These are phyloP conservation scores for Pseudozyma sp. DNA, from an alignment of 1,284 basidiomycete genomes.

Conservation along the genomic window DNA sequence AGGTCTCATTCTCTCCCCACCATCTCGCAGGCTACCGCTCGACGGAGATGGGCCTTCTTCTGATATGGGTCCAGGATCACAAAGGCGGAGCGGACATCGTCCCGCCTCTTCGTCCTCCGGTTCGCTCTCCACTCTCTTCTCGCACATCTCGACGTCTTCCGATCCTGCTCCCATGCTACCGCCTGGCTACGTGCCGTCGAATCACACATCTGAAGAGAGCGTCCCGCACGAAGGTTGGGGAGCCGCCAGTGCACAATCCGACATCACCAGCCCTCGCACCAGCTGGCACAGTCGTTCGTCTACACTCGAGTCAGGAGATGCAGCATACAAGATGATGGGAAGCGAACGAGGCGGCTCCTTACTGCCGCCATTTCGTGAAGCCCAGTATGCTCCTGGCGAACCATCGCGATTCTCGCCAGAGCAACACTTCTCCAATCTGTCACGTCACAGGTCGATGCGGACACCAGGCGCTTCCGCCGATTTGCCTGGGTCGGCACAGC, in stretches of 20 bases:
- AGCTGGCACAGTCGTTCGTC: slow-evolving; percentile 59
- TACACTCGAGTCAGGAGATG: slow-evolving; percentile 53
- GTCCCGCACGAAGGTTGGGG: slow-evolving; percentile 41
- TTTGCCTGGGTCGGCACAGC: slow-evolving; percentile 20
- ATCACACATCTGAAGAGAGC: slow-evolving; percentile 39
- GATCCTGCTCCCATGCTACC: slow-evolving; percentile 48
- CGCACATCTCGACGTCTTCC: slow-evolving; percentile 47
- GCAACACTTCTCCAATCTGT: slow-evolving; percentile 29
- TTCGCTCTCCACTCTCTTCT: slow-evolving; percentile 46
- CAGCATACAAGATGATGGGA: slow-evolving; percentile 40
- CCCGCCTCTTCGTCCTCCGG: slow-evolving; percentile 46
- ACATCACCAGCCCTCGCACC: slow-evolving; percentile 45
- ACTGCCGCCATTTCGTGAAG: slow-evolving; percentile 37
- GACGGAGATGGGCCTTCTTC: slow-evolving; percentile 39
- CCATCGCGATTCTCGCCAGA: slow-evolving; percentile 26
- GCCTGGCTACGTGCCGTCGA: slow-evolving; percentile 32
- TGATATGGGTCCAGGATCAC: slow-evolving; percentile 24
- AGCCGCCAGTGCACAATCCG: slow-evolving; percentile 35
- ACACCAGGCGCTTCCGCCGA: slow-evolving; percentile 34
- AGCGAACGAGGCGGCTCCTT: slow-evolving; percentile 31
- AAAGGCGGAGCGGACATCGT: slow-evolving; percentile 35
- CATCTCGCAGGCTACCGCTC: slow-evolving; percentile 33
- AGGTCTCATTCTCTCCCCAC: slow-evolving; percentile 48
- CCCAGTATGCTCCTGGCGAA: slow-evolving; percentile 21
- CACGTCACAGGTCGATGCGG: slow-evolving; percentile 42